phyloP scores from a whole-genome alignment of 305 asterid genomes.

The Fraxinus xanthoxyloides region DNA sequence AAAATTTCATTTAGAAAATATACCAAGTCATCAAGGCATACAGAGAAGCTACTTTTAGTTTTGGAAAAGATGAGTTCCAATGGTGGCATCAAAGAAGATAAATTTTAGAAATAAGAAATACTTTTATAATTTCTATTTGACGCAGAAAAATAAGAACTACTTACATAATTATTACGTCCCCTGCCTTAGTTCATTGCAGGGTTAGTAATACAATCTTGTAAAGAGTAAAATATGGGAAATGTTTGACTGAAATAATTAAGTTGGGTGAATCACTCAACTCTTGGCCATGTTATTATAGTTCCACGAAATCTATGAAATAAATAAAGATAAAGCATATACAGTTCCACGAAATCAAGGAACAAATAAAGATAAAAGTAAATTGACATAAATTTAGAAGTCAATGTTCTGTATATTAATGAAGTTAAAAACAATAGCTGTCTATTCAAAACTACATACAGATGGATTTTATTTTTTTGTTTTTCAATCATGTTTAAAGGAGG shows the following conservation, averaged over 20 bases:
- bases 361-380: not conserved
- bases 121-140: not conserved
- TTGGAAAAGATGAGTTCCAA: not conserved
- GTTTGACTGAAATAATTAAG: not conserved
- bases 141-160: not conserved
- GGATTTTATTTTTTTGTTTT: not conserved
- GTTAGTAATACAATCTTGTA: not conserved
- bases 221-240: slow-evolving; percentile 2
- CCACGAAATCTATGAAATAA: not conserved
- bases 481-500: not conserved
- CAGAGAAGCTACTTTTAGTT: not conserved
- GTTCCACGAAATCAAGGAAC: not conserved
- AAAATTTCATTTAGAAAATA: slow-evolving; percentile 9
- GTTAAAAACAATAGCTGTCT: not conserved
- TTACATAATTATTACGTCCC: not conserved
- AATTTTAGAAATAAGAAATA: not conserved
- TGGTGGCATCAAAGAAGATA: not conserved
- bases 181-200: not conserved
- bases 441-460: not conserved
- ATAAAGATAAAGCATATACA: not conserved
- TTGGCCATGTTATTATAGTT: not conserved
- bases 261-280: not conserved
- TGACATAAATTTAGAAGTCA: not conserved
- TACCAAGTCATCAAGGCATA: not conserved
- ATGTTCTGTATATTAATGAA: not conserved